Percentiles rank a stretch among this genome's conserved stretches.
These are phyloP conservation scores for Pezizomycotina sp. DNA, from an alignment of 2,329 filamentous ascomycete species.

Conservation along the genomic window DNA sequence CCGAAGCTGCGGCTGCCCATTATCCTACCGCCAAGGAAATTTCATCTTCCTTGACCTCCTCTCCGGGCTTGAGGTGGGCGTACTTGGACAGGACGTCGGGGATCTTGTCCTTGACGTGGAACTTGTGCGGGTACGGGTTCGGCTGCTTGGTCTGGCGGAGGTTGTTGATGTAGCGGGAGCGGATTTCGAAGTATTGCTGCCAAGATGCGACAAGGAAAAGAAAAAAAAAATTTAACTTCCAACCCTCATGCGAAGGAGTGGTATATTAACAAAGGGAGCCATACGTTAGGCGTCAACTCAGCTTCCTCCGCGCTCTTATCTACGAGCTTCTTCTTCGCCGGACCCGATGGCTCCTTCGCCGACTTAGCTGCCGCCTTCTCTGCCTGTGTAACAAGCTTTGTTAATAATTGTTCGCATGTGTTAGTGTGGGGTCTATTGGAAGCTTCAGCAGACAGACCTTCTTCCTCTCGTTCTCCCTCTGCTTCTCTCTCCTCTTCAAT, in stretches of 20 bases:
- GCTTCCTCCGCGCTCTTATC: conserved; percentile 43
- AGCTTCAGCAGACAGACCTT: conserved; percentile 37
- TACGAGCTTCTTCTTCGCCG: conserved; percentile 44
- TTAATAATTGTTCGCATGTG: neutral
- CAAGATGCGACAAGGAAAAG: neutral
- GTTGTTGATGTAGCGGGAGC: conserved; percentile 64
- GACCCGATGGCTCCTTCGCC: conserved; percentile 28
- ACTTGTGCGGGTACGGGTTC: conserved; percentile 87
- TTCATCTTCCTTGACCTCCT: conserved; percentile 57
- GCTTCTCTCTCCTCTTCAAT: conserved; percentile 92
- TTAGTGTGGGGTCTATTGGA: neutral
- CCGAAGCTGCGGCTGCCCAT: conserved; percentile 74
- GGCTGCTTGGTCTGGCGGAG: conserved; percentile 56
- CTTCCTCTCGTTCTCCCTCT: conserved; percentile 67
- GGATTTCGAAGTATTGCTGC: conserved; percentile 91
- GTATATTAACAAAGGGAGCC: conserved; percentile 27
- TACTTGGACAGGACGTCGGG: conserved; percentile 65
- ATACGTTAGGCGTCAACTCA: conserved; percentile 57
- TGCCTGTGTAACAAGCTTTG: neutral
- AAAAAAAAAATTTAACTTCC: neutral
- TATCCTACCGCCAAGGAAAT: conserved; percentile 72
- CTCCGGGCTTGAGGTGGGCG: conserved; percentile 70
- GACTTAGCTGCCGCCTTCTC: conserved; percentile 16
- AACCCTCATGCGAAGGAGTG: neutral
- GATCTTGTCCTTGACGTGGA: conserved; percentile 70